These are phyloP conservation scores for Thielaviopsis punctulata DNA, from an alignment of 2,329 filamentous ascomycete species.

Conservation along the genomic window DNA sequence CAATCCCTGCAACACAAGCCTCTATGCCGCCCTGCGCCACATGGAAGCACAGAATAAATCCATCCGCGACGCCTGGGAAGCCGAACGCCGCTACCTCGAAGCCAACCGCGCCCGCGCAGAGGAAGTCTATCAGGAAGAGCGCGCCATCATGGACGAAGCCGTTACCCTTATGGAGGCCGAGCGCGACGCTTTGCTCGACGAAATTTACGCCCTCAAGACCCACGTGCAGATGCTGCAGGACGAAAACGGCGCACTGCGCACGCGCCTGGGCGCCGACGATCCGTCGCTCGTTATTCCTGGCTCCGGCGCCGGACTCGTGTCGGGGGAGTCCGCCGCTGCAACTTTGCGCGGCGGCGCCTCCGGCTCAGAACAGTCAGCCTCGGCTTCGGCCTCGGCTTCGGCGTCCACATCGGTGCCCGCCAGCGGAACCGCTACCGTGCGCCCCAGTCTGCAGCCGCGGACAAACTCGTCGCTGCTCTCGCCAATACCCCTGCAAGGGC, in stretches of 20 bases:
- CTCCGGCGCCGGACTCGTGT: neutral
- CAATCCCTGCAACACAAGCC: slow-evolving; percentile 4
- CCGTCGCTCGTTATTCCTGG: neutral
- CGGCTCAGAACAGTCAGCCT: slow-evolving; percentile 11
- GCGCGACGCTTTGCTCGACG: slow-evolving; percentile 23
- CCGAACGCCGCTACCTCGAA: slow-evolving; percentile 35
- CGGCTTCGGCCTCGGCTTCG: slow-evolving; percentile 12
- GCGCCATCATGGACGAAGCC: slow-evolving; percentile 35
- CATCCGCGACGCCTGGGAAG: slow-evolving; percentile 34
- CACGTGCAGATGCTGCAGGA: slow-evolving; percentile 21
- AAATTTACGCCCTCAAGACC: slow-evolving; percentile 26
- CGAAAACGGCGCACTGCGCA: slow-evolving; percentile 20
- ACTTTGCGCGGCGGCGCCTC: slow-evolving; percentile 7
- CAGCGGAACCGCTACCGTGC: neutral
- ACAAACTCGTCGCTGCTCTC: neutral
- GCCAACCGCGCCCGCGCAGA: slow-evolving; percentile 35
- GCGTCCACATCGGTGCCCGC: slow-evolving; percentile 11
- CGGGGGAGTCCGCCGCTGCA: neutral
- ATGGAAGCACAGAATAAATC: slow-evolving; percentile 26
- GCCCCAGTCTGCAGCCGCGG: neutral
- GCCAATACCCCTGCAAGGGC: slow-evolving; percentile 5
- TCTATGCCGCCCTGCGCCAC: slow-evolving; percentile 19
- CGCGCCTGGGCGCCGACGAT: neutral
- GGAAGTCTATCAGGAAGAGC: slow-evolving; percentile 38
- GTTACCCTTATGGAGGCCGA: slow-evolving; percentile 29